Percentiles rank a stretch among this genome's conserved stretches.
Evolutionary conservation across 1,139 yeast genomes (phyloP).

Genomic region (Yamadazyma trypodendri): DNA sequence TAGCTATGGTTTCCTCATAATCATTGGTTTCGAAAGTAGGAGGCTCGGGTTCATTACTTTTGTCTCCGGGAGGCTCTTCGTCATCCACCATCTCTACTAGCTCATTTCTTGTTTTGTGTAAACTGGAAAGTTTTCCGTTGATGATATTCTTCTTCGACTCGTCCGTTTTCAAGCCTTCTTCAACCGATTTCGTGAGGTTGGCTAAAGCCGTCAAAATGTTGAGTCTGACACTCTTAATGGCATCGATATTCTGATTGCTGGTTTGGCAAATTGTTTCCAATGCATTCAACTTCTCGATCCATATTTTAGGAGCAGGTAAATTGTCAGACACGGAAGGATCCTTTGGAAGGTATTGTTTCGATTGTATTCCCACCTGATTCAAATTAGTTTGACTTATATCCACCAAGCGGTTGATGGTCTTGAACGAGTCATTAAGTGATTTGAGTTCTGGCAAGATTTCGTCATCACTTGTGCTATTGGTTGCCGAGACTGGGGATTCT

Average conservation of each 20-base stretch:
- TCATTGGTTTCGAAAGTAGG: slow-evolving; percentile 11
- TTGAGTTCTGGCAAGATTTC: slow-evolving; percentile 39
- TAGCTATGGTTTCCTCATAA: slow-evolving; percentile 19
- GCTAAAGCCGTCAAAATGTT: slow-evolving; percentile 44
- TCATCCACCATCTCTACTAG: slow-evolving; percentile 43
- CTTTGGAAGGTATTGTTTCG: slow-evolving; percentile 40
- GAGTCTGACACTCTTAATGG: slow-evolving; percentile 37
- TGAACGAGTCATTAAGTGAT: slow-evolving; percentile 31
- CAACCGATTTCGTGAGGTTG: slow-evolving; percentile 37
- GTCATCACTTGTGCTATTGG: not conserved
- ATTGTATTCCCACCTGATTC: slow-evolving; percentile 44
- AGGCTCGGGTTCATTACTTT: slow-evolving; percentile 11
- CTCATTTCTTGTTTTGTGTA: slow-evolving; percentile 43
- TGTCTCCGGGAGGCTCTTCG: slow-evolving; percentile 12
- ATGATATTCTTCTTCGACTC: slow-evolving; percentile 43
- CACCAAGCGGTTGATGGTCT: slow-evolving; percentile 28
- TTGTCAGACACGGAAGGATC: slow-evolving; percentile 44
- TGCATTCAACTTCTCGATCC: slow-evolving; percentile 44
- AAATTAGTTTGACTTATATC: slow-evolving; percentile 37
- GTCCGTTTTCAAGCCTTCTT: slow-evolving; percentile 46
- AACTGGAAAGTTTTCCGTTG: slow-evolving; percentile 34
- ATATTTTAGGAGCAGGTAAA: slow-evolving; percentile 52
- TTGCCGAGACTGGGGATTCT: not conserved
- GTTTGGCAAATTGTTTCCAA: slow-evolving; percentile 43
- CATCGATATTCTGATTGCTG: slow-evolving; percentile 35